A percentile compares a stretch with the other conserved stretches of the same genome.
These are phyloP conservation scores for Cladosporium oxysporum DNA, from an alignment of 2,329 filamentous ascomycete species.

Conservation along the genomic window DNA sequence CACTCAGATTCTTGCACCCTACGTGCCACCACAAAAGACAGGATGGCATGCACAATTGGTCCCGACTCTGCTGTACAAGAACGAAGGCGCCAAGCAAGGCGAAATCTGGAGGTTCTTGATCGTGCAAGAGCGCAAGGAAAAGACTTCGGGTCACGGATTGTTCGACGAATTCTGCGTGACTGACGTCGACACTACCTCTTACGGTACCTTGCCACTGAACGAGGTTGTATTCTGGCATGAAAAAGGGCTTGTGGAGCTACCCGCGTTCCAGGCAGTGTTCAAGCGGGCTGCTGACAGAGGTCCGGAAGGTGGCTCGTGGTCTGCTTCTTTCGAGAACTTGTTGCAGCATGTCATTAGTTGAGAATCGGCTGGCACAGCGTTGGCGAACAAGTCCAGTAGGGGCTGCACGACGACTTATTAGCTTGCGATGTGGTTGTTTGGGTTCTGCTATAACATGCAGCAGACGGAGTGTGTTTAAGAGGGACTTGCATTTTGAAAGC, in stretches of 20 bases:
- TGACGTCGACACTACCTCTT: slow-evolving; percentile 29
- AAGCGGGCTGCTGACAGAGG: neutral
- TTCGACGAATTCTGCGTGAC: slow-evolving; percentile 28
- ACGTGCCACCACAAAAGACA: neutral
- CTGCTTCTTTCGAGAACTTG: neutral
- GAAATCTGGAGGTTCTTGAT: slow-evolving; percentile 33
- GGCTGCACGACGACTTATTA: neutral
- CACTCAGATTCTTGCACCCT: neutral
- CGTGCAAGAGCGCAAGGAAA: slow-evolving; percentile 22
- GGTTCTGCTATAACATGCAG: neutral
- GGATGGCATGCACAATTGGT: slow-evolving; percentile 30
- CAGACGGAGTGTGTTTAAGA: neutral
- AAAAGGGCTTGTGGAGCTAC: slow-evolving; percentile 28
- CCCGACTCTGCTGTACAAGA: slow-evolving; percentile 33
- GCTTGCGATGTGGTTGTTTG: neutral
- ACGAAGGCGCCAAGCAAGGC: slow-evolving; percentile 28
- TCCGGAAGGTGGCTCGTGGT: neutral
- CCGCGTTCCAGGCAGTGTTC: slow-evolving; percentile 32
- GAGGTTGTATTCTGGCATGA: slow-evolving; percentile 35
- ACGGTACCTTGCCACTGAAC: slow-evolving; percentile 33
- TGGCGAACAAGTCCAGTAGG: neutral
- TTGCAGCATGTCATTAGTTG: neutral
- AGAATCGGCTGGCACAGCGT: neutral
- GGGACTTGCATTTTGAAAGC: neutral
- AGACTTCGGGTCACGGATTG: neutral